phyloP scores from a whole-genome alignment of 1,139 yeast genomes.

The Candida sanyaensis region DNA sequence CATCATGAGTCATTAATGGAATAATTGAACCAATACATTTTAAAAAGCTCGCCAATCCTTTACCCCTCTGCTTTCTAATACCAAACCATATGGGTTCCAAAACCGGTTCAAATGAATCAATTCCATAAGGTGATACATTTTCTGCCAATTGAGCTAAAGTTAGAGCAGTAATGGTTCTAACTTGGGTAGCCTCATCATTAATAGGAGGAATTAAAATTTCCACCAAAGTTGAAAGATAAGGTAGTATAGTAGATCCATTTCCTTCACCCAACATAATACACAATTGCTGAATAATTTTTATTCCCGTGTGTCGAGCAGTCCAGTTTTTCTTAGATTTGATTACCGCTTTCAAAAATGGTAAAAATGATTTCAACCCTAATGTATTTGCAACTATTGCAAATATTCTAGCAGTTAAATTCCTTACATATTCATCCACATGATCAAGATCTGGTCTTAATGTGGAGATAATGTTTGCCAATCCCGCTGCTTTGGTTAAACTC shows the following conservation, averaged over 20 bases:
- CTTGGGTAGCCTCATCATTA: conserved; percentile 70
- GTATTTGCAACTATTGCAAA: conserved; percentile 86
- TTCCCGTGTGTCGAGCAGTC: conserved; percentile 89
- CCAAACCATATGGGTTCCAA: conserved; percentile 85
- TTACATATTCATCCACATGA: conserved; percentile 76
- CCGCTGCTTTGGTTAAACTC: conserved; percentile 77
- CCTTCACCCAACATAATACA: conserved; percentile 73
- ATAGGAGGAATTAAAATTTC: conserved; percentile 61
- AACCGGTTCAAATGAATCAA: conserved; percentile 73
- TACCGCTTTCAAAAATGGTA: conserved; percentile 85
- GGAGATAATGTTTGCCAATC: conserved; percentile 75
- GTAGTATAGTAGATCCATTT: conserved; percentile 55
- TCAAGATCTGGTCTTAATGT: conserved; percentile 82
- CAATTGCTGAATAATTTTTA: conserved; percentile 74
- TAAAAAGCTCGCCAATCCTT: conserved; percentile 72
- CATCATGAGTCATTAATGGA: conserved; percentile 72
- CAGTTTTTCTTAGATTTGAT: conserved; percentile 77
- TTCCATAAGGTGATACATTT: conserved; percentile 87
- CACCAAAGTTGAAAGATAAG: conserved; percentile 68
- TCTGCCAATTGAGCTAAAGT: conserved; percentile 81
- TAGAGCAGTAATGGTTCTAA: conserved; percentile 68
- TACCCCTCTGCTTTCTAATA: conserved; percentile 74
- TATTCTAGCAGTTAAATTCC: conserved; percentile 77
- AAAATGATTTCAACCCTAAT: conserved; percentile 65
- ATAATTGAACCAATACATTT: conserved; percentile 79